Evolutionary conservation across 805 yeast genomes (phyloP).

Genomic region (Candida ficus): DNA sequence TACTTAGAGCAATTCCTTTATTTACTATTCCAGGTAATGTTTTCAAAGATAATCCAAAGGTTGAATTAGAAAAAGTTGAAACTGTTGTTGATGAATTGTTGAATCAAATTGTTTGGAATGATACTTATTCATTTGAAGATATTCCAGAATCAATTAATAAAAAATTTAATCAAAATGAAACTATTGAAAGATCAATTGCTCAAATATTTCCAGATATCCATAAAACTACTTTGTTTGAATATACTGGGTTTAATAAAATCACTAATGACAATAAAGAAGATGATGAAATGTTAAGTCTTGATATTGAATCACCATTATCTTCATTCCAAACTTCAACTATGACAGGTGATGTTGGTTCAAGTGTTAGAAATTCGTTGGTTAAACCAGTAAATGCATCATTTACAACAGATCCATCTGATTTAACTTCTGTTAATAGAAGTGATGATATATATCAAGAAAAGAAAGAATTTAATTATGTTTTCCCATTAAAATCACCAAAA

Average conservation of each 20-base stretch:
- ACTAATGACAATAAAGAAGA: not conserved
- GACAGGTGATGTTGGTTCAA: not conserved
- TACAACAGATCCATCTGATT: constrained; percentile 2
- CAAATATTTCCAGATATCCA: constrained; percentile 25
- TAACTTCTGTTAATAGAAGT: constrained; percentile 1
- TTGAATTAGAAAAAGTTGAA: constrained; percentile 19
- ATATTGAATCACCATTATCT: constrained; percentile 19
- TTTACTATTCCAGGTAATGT: constrained; percentile 56
- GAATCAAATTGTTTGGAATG: constrained; percentile 24
- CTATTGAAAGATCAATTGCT: constrained; percentile 22
- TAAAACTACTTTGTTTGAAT: constrained; percentile 16
- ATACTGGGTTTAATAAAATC: constrained; percentile 10
- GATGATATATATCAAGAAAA: not conserved
- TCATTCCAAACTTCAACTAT: constrained; percentile 4
- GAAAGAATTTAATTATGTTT: constrained; percentile 16
- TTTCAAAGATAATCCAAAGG: constrained; percentile 31
- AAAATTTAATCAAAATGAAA: constrained; percentile 12
- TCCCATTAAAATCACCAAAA: constrained; percentile 31
- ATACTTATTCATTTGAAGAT: constrained; percentile 13
- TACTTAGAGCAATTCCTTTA: constrained; percentile 58
- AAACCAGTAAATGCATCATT: constrained; percentile 3
- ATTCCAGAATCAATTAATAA: constrained; percentile 4
- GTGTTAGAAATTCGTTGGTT: constrained; percentile 14
- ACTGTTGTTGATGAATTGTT: constrained; percentile 28
- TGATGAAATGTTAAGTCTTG: constrained; percentile 1